Evolutionary conservation across 306 rosid genomes (phyloP).

Genomic region (Fagus crenata): DNA sequence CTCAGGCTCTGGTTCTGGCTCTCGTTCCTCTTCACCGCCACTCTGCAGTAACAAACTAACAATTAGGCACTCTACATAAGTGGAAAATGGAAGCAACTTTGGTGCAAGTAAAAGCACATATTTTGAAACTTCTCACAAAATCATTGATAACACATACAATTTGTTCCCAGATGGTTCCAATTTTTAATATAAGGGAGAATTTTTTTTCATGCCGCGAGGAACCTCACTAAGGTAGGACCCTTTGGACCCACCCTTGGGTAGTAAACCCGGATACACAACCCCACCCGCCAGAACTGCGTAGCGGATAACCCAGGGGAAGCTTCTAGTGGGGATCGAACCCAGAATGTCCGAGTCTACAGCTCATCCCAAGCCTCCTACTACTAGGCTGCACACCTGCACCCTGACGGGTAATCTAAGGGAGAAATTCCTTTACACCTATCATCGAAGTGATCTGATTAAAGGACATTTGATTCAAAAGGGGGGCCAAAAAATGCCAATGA

Average conservation of each 20-base stretch:
- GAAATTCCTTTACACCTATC: background rate
- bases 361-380: too few species aligned
- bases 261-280: too few species aligned
- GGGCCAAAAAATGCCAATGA: background rate
- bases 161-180: slow-evolving; percentile 2
- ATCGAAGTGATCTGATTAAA: slow-evolving; percentile 7
- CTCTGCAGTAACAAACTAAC: slow-evolving; percentile 57
- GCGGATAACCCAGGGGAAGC: too few species aligned
- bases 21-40: slow-evolving; percentile 77
- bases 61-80: slow-evolving; percentile 19
- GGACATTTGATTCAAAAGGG: background rate
- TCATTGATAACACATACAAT: background rate
- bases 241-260: too few species aligned
- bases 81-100: background rate
- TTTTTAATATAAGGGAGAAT: background rate
- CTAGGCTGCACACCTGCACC: too few species aligned
- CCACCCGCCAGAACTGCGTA: too few species aligned
- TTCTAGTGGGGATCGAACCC: too few species aligned
- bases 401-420: background rate
- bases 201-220: background rate
- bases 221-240: too few species aligned
- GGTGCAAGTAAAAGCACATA: background rate
- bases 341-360: too few species aligned
- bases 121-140: background rate
- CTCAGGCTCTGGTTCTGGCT: slow-evolving; percentile 86